Conservation (phyloP, 169 alveolate genomes). For the Eimeria nieschulzi region DNA sequence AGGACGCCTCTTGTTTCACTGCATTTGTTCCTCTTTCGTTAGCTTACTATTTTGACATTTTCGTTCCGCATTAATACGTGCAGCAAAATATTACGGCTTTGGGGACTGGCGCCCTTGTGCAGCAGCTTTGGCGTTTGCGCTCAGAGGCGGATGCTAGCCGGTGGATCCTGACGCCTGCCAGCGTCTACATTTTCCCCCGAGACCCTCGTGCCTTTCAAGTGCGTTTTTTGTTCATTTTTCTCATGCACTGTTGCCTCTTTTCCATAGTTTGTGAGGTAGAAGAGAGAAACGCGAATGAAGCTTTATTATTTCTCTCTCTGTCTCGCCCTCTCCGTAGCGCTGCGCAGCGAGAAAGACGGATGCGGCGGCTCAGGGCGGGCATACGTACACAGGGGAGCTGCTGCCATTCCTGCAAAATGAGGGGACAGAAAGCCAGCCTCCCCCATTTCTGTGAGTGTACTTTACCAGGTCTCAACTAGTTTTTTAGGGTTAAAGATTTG, state of each 20-base stretch:
- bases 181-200: conserved; percentile 85
- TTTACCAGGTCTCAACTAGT: background rate
- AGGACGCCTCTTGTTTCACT: too few species aligned
- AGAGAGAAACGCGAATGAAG: background rate
- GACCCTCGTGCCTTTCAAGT: conserved; percentile 78
- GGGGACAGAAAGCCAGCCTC: background rate
- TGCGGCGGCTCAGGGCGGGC: background rate
- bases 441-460: background rate
- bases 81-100: background rate
- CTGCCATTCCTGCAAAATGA: too few species aligned
- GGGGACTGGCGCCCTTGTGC: background rate
- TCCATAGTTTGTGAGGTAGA: background rate
- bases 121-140: background rate
- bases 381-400: too few species aligned
- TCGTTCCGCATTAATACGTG: too few species aligned
- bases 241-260: background rate
- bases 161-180: conserved; percentile 88
- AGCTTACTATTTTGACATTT: too few species aligned
- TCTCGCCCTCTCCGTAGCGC: background rate
- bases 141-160: conserved; percentile 57
- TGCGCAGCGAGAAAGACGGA: background rate
- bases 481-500: background rate
- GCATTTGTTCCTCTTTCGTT: too few species aligned
- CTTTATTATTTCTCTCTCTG: background rate
- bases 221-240: background rate